These are phyloP conservation scores for Pezicula carpinea DNA, from an alignment of 2,329 filamentous ascomycete genomes.

Conservation along the genomic window DNA sequence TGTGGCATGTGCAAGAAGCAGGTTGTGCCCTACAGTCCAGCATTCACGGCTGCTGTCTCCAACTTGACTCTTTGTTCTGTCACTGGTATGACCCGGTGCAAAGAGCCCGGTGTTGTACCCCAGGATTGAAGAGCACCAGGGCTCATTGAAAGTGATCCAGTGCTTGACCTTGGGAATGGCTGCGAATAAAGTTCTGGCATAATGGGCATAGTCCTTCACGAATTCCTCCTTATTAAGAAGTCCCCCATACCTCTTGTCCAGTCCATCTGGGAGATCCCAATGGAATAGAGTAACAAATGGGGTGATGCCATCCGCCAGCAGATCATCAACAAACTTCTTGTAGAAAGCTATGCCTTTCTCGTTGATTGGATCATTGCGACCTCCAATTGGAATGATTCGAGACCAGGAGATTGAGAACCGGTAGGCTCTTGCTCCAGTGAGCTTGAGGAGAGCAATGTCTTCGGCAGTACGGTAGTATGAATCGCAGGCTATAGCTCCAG, in stretches of 20 bases:
- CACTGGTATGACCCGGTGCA: constrained; percentile 77
- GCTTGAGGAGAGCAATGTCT: constrained; percentile 74
- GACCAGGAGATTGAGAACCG: constrained; percentile 85
- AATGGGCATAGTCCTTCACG: constrained; percentile 74
- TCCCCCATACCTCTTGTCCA: constrained; percentile 78
- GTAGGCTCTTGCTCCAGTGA: constrained; percentile 68
- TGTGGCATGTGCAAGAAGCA: constrained; percentile 73
- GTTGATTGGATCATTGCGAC: constrained; percentile 77
- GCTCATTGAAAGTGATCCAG: constrained; percentile 91
- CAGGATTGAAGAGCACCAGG: constrained; percentile 77
- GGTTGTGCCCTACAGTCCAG: constrained; percentile 77
- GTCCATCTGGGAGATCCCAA: constrained; percentile 78
- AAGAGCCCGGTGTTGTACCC: constrained; percentile 76
- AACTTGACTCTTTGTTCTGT: constrained; percentile 63
- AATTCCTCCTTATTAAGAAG: constrained; percentile 79
- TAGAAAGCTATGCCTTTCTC: constrained; percentile 74
- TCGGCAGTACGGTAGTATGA: constrained; percentile 76
- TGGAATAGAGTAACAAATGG: constrained; percentile 83
- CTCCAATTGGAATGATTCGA: constrained; percentile 80
- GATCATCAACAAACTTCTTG: constrained; percentile 71
- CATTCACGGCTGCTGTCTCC: constrained; percentile 75
- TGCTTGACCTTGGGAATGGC: constrained; percentile 73
- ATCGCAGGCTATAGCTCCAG: constrained; percentile 76
- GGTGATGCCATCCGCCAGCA: constrained; percentile 69
- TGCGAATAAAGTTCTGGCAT: constrained; percentile 71